phyloP scores from a whole-genome alignment of 129 eudicot species.

The Centaurea solstitialis region DNA sequence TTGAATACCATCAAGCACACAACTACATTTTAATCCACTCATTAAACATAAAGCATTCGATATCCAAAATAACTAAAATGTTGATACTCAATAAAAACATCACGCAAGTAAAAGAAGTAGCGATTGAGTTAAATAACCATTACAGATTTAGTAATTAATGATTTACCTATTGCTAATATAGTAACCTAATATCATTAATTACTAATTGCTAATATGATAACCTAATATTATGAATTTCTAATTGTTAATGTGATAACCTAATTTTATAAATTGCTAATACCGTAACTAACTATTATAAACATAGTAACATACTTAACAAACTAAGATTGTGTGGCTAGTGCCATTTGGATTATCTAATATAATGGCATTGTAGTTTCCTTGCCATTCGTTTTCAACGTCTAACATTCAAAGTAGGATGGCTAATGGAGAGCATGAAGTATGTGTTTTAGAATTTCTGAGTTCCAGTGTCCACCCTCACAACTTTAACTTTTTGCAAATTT shows the following conservation, averaged over 20 bases:
- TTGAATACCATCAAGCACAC: background rate
- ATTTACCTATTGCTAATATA: background rate
- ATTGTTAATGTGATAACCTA: background rate
- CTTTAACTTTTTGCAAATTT: background rate
- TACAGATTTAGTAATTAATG: background rate
- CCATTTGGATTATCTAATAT: background rate
- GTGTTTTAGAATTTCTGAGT: background rate
- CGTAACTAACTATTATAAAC: background rate
- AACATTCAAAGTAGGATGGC: background rate
- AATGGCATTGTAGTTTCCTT: background rate
- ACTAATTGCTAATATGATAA: background rate
- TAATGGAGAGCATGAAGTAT: background rate
- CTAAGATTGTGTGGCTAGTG: background rate
- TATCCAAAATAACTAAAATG: background rate
- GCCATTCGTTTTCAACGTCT: background rate
- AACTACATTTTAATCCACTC: background rate
- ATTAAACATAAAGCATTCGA: background rate
- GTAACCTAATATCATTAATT: background rate
- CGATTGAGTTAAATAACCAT: background rate
- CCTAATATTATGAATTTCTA: background rate
- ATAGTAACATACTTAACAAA: too few relatives aligned
- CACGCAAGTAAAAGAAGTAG: background rate
- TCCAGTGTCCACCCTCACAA: background rate
- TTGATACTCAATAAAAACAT: background rate
- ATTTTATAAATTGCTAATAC: background rate